phyloP scores from a whole-genome alignment of 2,329 filamentous ascomycete species.

The Ramularia collo-cygni region DNA sequence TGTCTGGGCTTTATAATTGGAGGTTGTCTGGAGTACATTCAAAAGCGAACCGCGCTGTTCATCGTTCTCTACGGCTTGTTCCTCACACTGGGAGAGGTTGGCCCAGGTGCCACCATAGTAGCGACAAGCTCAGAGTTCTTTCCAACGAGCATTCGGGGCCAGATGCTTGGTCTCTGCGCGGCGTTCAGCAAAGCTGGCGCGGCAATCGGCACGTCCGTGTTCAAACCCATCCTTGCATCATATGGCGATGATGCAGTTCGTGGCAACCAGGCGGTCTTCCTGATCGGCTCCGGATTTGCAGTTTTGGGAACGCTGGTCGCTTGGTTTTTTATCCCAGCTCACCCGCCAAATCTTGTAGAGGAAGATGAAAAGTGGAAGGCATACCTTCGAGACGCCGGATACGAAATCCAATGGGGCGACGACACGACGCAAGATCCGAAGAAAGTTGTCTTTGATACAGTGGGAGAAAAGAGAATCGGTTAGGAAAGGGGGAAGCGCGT shows the following conservation, averaged over 20 bases:
- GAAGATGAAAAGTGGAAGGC: slow-evolving; percentile 11
- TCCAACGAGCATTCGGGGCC: slow-evolving; percentile 75
- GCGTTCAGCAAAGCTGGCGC: slow-evolving; percentile 64
- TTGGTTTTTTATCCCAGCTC: slow-evolving; percentile 43
- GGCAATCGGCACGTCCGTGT: slow-evolving; percentile 78
- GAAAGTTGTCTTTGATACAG: not conserved
- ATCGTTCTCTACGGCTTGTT: slow-evolving; percentile 73
- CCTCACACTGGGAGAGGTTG: slow-evolving; percentile 67
- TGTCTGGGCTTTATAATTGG: slow-evolving; percentile 81
- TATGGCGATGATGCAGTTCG: slow-evolving; percentile 43
- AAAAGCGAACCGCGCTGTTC: slow-evolving; percentile 42
- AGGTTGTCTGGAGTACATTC: slow-evolving; percentile 44
- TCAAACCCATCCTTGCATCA: slow-evolving; percentile 56
- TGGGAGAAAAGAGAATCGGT: not conserved
- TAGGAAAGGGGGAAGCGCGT: too few relatives aligned
- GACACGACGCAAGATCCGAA: not conserved
- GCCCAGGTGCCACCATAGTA: slow-evolving; percentile 60
- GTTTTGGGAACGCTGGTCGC: slow-evolving; percentile 62
- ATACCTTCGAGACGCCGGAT: not conserved
- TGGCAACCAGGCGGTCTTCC: slow-evolving; percentile 75
- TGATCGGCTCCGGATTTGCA: slow-evolving; percentile 68
- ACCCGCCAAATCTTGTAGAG: slow-evolving; percentile 22
- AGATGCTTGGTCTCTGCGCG: slow-evolving; percentile 62
- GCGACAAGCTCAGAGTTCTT: slow-evolving; percentile 77
- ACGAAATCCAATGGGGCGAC: not conserved